Evolutionary conservation across 371 early-diverging fungal genomes (phyloP).

Genomic region (Circinella umbellata): DNA sequence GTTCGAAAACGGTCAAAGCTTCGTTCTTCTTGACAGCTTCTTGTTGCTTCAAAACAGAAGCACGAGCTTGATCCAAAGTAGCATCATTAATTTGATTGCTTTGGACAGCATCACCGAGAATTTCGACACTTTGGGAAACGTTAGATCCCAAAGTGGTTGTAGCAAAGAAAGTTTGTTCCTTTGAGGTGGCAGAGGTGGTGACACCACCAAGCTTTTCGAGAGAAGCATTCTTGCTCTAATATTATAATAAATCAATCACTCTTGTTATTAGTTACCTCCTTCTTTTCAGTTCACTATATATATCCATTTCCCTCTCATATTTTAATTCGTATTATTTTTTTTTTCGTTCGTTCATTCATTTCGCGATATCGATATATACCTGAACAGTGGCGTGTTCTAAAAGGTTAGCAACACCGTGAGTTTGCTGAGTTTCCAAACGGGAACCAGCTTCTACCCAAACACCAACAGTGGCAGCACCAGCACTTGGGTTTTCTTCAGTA

Average conservation of each 20-base stretch:
- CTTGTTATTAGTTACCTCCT: neutral
- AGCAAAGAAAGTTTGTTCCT: conserved; percentile 94
- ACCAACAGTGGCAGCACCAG: conserved; percentile 94
- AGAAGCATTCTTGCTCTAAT: conserved; percentile 25
- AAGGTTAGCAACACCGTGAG: conserved; percentile 95
- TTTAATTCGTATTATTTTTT: neutral
- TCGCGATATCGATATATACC: conserved; percentile 48
- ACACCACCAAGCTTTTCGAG: conserved; percentile 92
- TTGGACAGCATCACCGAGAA: conserved; percentile 88
- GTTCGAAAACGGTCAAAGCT: conserved; percentile 61
- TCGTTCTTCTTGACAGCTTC: conserved; percentile 68
- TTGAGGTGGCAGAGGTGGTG: conserved; percentile 90
- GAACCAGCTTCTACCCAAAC: conserved; percentile 96
- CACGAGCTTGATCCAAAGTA: conserved; percentile 83
- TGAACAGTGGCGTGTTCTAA: conserved; percentile 96
- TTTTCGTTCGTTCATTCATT: neutral
- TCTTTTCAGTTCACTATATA: neutral
- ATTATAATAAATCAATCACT: neutral
- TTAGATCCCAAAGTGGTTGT: conserved; percentile 84
- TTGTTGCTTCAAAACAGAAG: conserved; percentile 86
- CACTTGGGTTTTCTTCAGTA: conserved; percentile 83
- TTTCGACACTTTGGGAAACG: conserved; percentile 77
- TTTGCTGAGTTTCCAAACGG: conserved; percentile 81
- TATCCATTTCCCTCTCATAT: neutral
- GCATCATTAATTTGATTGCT: conserved; percentile 79